A percentile compares a stretch with the other conserved stretches of the same genome.
Evolutionary conservation across 1,284 basidiomycete species (phyloP).

Genomic region (Rhodotorula sp.): DNA sequence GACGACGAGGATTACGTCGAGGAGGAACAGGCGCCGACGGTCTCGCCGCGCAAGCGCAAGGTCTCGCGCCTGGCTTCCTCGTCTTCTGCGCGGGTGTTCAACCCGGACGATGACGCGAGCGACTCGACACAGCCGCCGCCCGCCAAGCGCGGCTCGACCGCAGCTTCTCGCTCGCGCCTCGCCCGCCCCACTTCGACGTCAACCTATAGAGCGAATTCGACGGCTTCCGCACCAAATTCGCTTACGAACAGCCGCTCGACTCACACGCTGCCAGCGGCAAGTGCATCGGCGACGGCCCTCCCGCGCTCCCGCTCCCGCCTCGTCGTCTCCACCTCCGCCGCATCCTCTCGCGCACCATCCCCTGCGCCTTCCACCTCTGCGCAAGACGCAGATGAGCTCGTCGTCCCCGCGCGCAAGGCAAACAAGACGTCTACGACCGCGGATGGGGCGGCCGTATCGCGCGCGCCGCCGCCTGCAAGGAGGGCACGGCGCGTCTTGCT

Average conservation of each 20-base stretch:
- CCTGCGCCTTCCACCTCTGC: neutral
- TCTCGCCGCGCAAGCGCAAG: neutral
- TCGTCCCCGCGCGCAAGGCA: neutral
- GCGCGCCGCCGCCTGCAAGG: neutral
- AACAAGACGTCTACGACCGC: neutral
- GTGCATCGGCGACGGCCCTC: too few species aligned
- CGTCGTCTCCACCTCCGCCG: conserved; percentile 2
- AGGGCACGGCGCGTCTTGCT: conserved; percentile 8
- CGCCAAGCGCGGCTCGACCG: neutral
- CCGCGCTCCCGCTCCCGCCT: neutral
- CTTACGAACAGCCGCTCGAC: too few species aligned
- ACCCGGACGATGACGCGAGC: too few species aligned
- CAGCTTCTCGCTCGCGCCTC: neutral
- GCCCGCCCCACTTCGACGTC: neutral
- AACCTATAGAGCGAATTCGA: too few species aligned
- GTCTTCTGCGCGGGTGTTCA: neutral
- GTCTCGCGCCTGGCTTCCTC: neutral
- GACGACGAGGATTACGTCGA: neutral
- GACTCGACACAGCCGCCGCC: neutral
- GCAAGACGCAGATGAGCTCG: neutral
- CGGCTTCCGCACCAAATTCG: too few species aligned
- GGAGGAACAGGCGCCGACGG: neutral
- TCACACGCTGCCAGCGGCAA: too few species aligned
- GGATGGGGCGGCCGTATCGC: too few species aligned
- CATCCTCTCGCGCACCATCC: neutral